Base-by-base conservation (phyloP, 2,329 filamentous ascomycete genomes). In the Beauveria sp. region DNA sequence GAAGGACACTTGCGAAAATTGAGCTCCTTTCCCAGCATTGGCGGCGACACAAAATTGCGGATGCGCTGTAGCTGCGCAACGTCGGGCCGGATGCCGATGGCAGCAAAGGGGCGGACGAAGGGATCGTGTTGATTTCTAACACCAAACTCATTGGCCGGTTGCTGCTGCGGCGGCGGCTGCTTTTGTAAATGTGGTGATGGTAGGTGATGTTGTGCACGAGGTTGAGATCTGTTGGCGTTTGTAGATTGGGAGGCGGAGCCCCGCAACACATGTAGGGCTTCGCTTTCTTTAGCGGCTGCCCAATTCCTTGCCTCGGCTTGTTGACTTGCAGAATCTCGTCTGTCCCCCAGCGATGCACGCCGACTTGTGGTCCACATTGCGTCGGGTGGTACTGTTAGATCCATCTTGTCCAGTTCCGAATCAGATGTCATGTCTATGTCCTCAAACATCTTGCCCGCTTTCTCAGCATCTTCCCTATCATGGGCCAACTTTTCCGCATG, bases 1-100 rank as follows among this genome's bases (percentile, higher is more conserved):
- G 93, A 96, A 10, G 83, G 81, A 71, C 91, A 96, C 71, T 83
- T 84, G 40, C 91, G 90, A 72, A 97, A 96, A 28, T 81, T 79
- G 60, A 98, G 83, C 66, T 96, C 89, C 62, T 80, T 77, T 61
- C 93, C 93, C 12, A 96, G 84, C 92, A 98, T 96, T 10, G 93
- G 93, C 46, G 93, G 93, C 64, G 86, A 86, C 68, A 81, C 78
- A 24, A 78, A 79, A 66, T 82, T 75, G 63, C 81, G 81, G 69
- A 80, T 77, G 68, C 77, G 77, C 62, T 76, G 73, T 63, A 78
- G 74, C 60, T 75, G 72, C 34, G 72, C 69, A 55, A 76, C 76
- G 49, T 76, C 72, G 34, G 77, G 72, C 61, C 70, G 70, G 43
- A 72, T 66, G 50, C 73, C 73, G 54, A 74, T 72, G 22, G 71